These are phyloP conservation scores for Mariannaea elegans DNA, from an alignment of 2,329 filamentous ascomycete genomes.

Conservation along the genomic window DNA sequence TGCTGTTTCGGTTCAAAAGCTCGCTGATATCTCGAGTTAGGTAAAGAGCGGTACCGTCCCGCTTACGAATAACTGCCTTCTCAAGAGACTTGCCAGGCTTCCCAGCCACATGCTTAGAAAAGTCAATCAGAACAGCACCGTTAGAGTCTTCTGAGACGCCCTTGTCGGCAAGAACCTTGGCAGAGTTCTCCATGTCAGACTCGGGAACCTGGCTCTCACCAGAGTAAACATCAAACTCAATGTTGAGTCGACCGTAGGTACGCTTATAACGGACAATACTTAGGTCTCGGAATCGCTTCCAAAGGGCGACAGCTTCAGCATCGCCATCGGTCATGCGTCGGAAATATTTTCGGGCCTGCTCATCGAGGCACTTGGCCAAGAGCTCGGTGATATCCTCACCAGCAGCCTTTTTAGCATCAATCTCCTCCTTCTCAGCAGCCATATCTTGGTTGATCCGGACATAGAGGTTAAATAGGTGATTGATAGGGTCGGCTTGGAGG, in stretches of 20 bases:
- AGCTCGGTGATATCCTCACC: conserved; percentile 59
- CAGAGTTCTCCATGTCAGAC: conserved; percentile 71
- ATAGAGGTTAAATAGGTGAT: conserved; percentile 84
- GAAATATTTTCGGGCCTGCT: conserved; percentile 79
- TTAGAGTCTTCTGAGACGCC: conserved; percentile 73
- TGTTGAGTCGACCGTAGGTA: conserved; percentile 76
- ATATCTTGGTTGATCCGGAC: conserved; percentile 78
- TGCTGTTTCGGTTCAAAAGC: conserved; percentile 70
- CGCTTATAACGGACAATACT: conserved; percentile 73
- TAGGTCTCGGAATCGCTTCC: conserved; percentile 72
- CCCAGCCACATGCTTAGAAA: conserved; percentile 71
- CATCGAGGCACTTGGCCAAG: conserved; percentile 69
- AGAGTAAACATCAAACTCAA: conserved; percentile 74
- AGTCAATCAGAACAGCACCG: conserved; percentile 78
- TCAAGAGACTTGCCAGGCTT: conserved; percentile 76
- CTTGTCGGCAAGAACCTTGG: conserved; percentile 69
- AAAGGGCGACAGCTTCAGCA: conserved; percentile 65
- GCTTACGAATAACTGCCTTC: conserved; percentile 76
- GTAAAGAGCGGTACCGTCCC: conserved; percentile 79
- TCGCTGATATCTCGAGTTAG: conserved; percentile 82
- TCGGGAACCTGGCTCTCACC: conserved; percentile 79
- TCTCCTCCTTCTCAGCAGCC: conserved; percentile 71
- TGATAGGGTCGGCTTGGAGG: conserved; percentile 77
- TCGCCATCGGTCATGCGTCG: conserved; percentile 77
- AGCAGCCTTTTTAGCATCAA: conserved; percentile 64